A percentile compares a stretch with the other conserved stretches of the same genome.
phyloP scores from a whole-genome alignment of 2,329 filamentous ascomycete genomes.

The Cordyceps farinosa region DNA sequence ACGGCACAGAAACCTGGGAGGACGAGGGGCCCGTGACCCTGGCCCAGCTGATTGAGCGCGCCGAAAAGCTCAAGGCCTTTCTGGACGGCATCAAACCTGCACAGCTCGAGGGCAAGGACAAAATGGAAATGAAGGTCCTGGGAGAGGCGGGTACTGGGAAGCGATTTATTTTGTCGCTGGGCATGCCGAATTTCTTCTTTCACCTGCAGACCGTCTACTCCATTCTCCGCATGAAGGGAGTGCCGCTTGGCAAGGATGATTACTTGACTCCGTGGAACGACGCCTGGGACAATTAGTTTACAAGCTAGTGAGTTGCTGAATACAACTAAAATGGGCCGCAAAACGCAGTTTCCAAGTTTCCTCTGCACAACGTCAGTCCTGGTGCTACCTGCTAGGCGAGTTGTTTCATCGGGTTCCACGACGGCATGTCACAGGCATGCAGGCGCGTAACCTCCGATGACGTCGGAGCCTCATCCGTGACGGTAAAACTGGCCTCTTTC shows the following conservation, averaged over 20 bases:
- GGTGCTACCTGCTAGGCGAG: too few species aligned
- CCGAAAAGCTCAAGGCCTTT: conserved; percentile 30
- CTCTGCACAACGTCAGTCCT: too few species aligned
- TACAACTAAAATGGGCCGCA: too few species aligned
- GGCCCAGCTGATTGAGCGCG: conserved; percentile 26
- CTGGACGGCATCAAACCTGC: conserved; percentile 27
- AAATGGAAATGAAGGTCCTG: conserved; percentile 26
- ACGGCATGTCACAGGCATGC: too few species aligned
- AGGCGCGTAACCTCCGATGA: too few species aligned
- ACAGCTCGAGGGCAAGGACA: conserved; percentile 26
- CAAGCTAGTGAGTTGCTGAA: too few species aligned
- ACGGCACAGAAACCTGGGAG: conserved; percentile 22
- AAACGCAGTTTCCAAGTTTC: too few species aligned
- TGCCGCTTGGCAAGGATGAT: conserved; percentile 56
- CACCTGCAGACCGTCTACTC: conserved; percentile 54
- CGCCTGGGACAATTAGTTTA: not conserved
- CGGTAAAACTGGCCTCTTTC: too few species aligned
- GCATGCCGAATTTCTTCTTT: conserved; percentile 59
- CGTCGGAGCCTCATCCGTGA: too few species aligned
- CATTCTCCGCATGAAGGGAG: conserved; percentile 50
- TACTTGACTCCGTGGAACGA: conserved; percentile 34
- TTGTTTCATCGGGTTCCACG: too few species aligned
- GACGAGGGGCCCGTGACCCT: conserved; percentile 30
- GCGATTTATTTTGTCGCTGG: conserved; percentile 42
- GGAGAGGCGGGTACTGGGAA: conserved; percentile 23